Base-by-base conservation (phyloP, 208 protist species). In the Crithidia mellificae region DNA sequence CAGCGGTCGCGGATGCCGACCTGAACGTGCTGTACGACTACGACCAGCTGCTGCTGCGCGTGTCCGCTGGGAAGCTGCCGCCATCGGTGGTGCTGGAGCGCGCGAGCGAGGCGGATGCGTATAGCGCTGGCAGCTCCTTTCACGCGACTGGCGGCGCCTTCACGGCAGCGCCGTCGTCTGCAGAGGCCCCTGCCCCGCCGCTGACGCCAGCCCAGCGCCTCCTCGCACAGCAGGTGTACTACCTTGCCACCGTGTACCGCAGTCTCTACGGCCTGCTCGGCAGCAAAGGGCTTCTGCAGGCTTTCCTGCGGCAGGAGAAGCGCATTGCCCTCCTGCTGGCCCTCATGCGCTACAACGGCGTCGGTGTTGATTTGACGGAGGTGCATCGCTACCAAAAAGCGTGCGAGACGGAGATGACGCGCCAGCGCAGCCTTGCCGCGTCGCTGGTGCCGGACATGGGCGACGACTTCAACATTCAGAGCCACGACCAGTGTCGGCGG, bases 301-400 rank as follows among this genome's bases (percentile, higher is more conserved):
- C 86, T 6, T 96, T 96, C 59, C 54, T 96, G 49, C 83, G 87
- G 14, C 88, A 94, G 63, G 88, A 96, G 51, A 96, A 94, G 72
- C 87, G 85, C 29, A 81, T 91, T 20, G 69, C 91, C 11, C 65
- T 92, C 43, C 65, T 96, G n/a, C 74, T 89, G 52, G 79, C 86
- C 9, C 44, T 70, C 14, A 92, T 94, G 84, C 92, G 92, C 65
- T 73, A 69, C 41, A 86, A 90, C 55, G 88, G 91, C 36, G 73
- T 91, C 61, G 36, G 58, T 25, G 84, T 96, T 0, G 80, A 90
- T 58, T 54, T 92, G 59, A 46, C 53, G 15, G 85, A 88, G 58
- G 85, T 94, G 49, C 73, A 83, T 17, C 73, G 68, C 24, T 92
- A 92, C 53, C 78, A 89, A 57, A 36, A 36, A 29, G 53, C 61